A percentile compares a stretch with the other conserved stretches of the same genome.
Evolutionary conservation across 768 basidiomycete genomes (phyloP).

Genomic region (Suillus americanus): DNA sequence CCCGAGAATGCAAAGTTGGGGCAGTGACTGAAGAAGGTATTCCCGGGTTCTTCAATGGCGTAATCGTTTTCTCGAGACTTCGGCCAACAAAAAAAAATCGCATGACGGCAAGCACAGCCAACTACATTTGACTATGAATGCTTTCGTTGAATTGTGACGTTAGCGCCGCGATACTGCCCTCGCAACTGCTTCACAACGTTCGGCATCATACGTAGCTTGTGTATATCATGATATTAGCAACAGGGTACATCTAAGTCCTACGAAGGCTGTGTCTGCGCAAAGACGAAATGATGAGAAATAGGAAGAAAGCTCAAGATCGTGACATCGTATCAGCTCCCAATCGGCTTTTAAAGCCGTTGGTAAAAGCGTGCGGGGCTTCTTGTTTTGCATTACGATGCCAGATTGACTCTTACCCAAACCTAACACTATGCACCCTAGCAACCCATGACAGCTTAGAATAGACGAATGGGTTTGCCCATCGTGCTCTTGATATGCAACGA

Average conservation of each 20-base stretch:
- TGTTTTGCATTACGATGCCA: constrained; percentile 78
- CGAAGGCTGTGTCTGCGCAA: not conserved
- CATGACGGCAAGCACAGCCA: constrained; percentile 1
- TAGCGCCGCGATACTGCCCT: not conserved
- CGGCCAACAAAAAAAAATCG: not conserved
- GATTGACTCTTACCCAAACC: constrained; percentile 20
- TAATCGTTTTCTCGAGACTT: not conserved
- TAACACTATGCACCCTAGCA: constrained; percentile 5
- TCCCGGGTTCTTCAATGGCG: not conserved
- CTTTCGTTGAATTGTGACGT: not conserved
- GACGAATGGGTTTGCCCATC: constrained; percentile 97
- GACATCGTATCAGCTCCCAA: constrained; percentile 81
- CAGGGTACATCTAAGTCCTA: constrained; percentile 21
- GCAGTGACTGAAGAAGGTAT: not conserved
- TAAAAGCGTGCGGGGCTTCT: constrained; percentile 98
- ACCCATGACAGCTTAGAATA: constrained; percentile 60
- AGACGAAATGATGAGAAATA: constrained; percentile 11
- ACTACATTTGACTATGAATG: not conserved
- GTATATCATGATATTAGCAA: constrained; percentile 7
- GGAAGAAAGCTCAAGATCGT: constrained; percentile 23
- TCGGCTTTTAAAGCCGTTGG: constrained; percentile 84
- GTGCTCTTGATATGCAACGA: constrained; percentile 98
- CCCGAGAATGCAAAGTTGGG: not conserved
- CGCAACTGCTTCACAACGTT: constrained; percentile 1
- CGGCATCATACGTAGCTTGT: not conserved